Base-by-base conservation (phyloP, 2,329 filamentous ascomycete genomes). In the Nigrospora osmanthi region DNA sequence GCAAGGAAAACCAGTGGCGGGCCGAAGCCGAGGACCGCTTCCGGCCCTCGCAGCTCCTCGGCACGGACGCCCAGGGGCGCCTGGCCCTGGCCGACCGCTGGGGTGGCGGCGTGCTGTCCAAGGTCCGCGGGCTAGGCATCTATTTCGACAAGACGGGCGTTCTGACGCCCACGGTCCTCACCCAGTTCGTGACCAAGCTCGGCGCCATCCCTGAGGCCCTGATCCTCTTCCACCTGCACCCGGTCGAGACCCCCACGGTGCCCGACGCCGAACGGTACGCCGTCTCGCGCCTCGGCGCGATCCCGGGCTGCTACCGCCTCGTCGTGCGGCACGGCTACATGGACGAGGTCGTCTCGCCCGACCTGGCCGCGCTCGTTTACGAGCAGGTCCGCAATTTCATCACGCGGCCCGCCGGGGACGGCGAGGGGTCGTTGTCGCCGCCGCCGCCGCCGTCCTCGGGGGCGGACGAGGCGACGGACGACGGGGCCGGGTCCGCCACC, bases 81-180 rank as follows among this genome's bases (percentile, higher is more conserved):
- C 47, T 67, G 1, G 52, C 54, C 6, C 57, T 72, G 6, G 55
- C 61, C 0, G 56, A 61, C 2, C 61, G 63, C 31, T 72, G 63
- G 60, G 70, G 71, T 38, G 66, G 68, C 35, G 67, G 68, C 3
- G 52, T 59, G 13, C 53, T 72, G 10, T 72, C 69, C 28, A 66
- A 65, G 0, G 75, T 78, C 43, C 70, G 69, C 45, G 86, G 72
- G 28, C 73, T 78, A 7, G 85, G 83, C 1, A 80, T 90, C 44
- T 89, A 87, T 67, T 89, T 90, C 59, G 86, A 90, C 65, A 89
- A 90, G 63, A 73, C 78, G 1, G 85, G 85, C 37, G 73, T 78
- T 34, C 73, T 75, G 6, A 78, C 77, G 0, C 84, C 83, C 2
- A 75, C 74, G 9, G 81, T 84, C 11, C 89, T 87, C 59, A 77